Percentiles rank a stretch among this genome's conserved stretches.
These are phyloP conservation scores for Pythium aphanidermatum DNA, from an alignment of 352 stramenopile species.

Conservation along the genomic window DNA sequence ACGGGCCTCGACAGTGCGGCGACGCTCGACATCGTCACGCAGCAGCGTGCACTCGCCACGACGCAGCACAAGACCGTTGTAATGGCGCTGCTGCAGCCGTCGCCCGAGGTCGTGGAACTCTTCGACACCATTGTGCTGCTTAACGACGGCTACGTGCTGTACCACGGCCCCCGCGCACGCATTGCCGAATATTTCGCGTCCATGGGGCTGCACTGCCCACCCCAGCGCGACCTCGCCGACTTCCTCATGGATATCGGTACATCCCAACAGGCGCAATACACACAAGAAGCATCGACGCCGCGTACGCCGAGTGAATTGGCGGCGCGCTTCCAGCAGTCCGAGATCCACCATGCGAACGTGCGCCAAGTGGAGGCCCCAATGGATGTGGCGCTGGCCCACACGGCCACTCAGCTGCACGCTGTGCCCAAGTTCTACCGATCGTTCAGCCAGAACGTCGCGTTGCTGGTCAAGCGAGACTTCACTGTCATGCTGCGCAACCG, in stretches of 20 bases:
- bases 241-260: constrained; percentile 22
- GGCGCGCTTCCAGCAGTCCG: too few relatives aligned
- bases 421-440: constrained; percentile 12
- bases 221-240: constrained; percentile 15
- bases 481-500: constrained; percentile 38
- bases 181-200: constrained; percentile 56
- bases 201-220: constrained; percentile 38
- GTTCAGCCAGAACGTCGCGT: background rate
- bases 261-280: constrained; percentile 13
- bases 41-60: constrained; percentile 16
- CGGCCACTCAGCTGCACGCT: background rate
- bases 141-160: constrained; percentile 21
- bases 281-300: too few relatives aligned
- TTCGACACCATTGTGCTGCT: constrained; percentile 26
- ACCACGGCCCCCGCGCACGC: constrained; percentile 38
- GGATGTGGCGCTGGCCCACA: background rate
- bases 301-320: too few relatives aligned
- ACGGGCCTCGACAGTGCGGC: constrained; percentile 31
- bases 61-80: constrained; percentile 22
- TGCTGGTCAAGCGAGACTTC: constrained; percentile 27
- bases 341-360: constrained; percentile 1
- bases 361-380: background rate
- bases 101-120: constrained; percentile 24
- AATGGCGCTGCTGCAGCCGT: constrained; percentile 69
- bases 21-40: constrained; percentile 29